phyloP scores from a whole-genome alignment of 352 stramenopile genomes.

The Pythium periplocum region DNA sequence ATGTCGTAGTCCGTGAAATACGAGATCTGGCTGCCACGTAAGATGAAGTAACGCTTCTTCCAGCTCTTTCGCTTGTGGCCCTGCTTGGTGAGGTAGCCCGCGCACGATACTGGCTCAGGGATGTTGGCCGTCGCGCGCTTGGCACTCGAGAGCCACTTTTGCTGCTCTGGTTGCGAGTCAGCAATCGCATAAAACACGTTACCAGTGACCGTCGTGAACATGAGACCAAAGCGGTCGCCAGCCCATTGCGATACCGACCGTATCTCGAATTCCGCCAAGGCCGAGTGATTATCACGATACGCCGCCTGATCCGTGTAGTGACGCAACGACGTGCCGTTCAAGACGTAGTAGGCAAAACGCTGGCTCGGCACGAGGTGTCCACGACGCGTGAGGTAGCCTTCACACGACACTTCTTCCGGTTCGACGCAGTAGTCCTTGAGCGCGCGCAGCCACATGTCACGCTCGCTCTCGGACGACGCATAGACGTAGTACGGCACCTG shows the following conservation, averaged over 20 bases:
- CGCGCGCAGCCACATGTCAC: constrained; percentile 73
- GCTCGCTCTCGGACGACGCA: constrained; percentile 70
- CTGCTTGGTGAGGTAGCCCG: constrained; percentile 86
- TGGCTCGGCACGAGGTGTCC: constrained; percentile 85
- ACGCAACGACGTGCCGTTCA: constrained; percentile 75
- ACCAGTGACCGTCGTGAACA: constrained; percentile 82
- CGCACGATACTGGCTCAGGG: constrained; percentile 72
- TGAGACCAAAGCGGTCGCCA: constrained; percentile 73
- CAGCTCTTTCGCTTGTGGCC: constrained; percentile 89
- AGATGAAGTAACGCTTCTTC: constrained; percentile 89
- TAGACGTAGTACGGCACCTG: constrained; percentile 89
- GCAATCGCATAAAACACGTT: constrained; percentile 84
- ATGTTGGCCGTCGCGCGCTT: constrained; percentile 64
- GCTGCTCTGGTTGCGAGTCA: constrained; percentile 67
- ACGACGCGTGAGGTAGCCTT: constrained; percentile 83
- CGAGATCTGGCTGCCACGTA: constrained; percentile 65
- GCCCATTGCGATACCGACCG: constrained; percentile 72
- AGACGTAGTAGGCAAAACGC: constrained; percentile 82
- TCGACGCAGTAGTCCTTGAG: constrained; percentile 84
- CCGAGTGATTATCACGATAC: constrained; percentile 82
- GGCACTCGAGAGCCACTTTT: constrained; percentile 78
- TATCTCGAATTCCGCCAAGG: constrained; percentile 82
- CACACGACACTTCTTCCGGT: constrained; percentile 78
- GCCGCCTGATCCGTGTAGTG: constrained; percentile 80
- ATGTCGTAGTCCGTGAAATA: constrained; percentile 88